Base-by-base conservation (phyloP, 345 rosid genomes). In the Eucalyptus dawsonii region DNA sequence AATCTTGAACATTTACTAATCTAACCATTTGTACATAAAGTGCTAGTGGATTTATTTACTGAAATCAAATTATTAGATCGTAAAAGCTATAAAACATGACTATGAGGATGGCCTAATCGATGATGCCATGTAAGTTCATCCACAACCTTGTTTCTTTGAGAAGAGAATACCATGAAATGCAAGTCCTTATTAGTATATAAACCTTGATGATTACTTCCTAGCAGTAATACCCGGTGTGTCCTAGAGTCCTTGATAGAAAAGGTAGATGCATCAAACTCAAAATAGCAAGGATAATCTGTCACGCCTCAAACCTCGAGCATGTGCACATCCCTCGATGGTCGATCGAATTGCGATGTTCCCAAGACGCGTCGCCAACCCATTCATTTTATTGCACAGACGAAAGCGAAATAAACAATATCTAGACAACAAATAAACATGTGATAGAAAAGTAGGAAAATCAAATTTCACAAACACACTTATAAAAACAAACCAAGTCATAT, bases 331-430 rank as follows among this genome's bases (percentile, higher is more conserved):
- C 51, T 50, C 3, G 1, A 50, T 50, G 51, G 51, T 50, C 3
- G 7, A 50, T 14, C 7, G 0, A 50, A 50, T 50, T 50, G 7
- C 3, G 51, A 14, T 0, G 1, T 5, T 50, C 3, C 0, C 17
- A 14, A 0, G 51, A 50, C 0, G 0, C 1, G 7, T 50, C 1
- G 17, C 51, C 51, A 0, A 14, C 51, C 17, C 7, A 50, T 50
- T 50, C 3, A 50, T 50, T 50, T 50, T 50, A 14, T 14, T 50
- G 0, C 7, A 50, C 0, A 0, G 0, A 0, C 0, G 0, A 0
- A 50, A 50, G 17, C 0, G 7, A 50, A 50, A 50, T 50, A 50
- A 50, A 14, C 7, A 50, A 50, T 50, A 1, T 5, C 51, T 7
- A 2, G 0, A 5, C 7, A 50, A 50, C 17, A 14, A 50, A 50